These are phyloP conservation scores for Gossypium herbaceum DNA, from an alignment of 345 rosid species.

Conservation along the genomic window DNA sequence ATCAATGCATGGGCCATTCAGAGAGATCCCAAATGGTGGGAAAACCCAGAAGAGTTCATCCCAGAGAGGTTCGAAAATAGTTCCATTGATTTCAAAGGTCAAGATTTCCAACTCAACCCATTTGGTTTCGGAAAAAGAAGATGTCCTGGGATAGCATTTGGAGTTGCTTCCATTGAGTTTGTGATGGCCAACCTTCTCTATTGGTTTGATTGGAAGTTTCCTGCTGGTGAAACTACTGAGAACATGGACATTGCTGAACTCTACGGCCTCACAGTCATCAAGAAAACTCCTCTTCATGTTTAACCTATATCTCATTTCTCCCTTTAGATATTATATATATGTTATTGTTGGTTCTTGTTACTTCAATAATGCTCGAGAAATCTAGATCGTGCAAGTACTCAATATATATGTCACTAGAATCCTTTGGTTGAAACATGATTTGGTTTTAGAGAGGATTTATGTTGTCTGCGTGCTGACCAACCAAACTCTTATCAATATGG, in stretches of 20 bases:
- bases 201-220: slow-evolving; percentile 27
- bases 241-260: slow-evolving; percentile 13
- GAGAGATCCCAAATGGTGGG: not conserved
- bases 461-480: no score
- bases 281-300: slow-evolving; percentile 10
- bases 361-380: no score
- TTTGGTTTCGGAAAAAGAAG: not conserved
- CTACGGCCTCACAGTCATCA: not conserved
- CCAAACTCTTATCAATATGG: no score
- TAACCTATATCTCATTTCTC: not conserved
- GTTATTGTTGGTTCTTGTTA: no score
- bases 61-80: not conserved
- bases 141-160: not conserved
- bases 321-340: no score
- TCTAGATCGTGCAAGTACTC: no score
- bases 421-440: no score
- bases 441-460: no score
- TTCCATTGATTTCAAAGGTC: not conserved
- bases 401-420: no score
- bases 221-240: not conserved
- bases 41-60: not conserved
- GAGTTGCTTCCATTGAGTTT: slow-evolving; percentile 6
- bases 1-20: not conserved
- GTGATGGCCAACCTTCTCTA: slow-evolving; percentile 22
- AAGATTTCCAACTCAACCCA: not conserved